Evolutionary conservation across 352 stramenopile genomes (phyloP).

Genomic region (Globisporangium splendens): DNA sequence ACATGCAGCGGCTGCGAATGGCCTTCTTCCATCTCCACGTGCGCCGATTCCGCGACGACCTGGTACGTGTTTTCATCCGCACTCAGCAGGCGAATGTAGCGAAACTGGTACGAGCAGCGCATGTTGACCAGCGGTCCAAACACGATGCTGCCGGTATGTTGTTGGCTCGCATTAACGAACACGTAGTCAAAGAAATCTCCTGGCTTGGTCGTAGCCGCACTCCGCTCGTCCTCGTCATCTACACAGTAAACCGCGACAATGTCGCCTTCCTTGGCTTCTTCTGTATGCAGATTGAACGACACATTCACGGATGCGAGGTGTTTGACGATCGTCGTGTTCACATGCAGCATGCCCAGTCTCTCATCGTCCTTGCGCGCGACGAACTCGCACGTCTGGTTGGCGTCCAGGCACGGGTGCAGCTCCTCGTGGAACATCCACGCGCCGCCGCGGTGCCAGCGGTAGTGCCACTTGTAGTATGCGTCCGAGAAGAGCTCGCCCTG

Average conservation of each 20-base stretch:
- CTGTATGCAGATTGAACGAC: slow-evolving; percentile 11
- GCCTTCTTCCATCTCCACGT: slow-evolving; percentile 27
- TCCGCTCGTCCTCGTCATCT: slow-evolving; percentile 17
- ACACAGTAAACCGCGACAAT: slow-evolving; percentile 40
- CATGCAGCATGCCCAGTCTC: not conserved
- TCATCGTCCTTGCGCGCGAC: not conserved
- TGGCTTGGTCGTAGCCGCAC: not conserved
- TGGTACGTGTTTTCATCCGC: slow-evolving; percentile 12
- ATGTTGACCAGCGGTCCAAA: slow-evolving; percentile 48
- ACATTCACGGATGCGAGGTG: slow-evolving; percentile 24
- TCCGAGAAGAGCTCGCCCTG: not conserved
- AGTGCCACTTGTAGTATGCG: slow-evolving; percentile 15
- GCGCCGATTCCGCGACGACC: slow-evolving; percentile 18
- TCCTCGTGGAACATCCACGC: slow-evolving; percentile 32
- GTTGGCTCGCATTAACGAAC: slow-evolving; percentile 13
- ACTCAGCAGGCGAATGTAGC: slow-evolving; percentile 18
- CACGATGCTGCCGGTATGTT: slow-evolving; percentile 13
- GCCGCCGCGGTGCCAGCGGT: slow-evolving; percentile 29
- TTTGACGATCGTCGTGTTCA: slow-evolving; percentile 34
- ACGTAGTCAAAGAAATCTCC: slow-evolving; percentile 32
- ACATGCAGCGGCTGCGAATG: slow-evolving; percentile 31
- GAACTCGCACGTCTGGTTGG: slow-evolving; percentile 3
- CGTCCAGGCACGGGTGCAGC: slow-evolving; percentile 26
- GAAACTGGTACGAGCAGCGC: slow-evolving; percentile 46
- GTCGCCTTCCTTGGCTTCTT: slow-evolving; percentile 11